phyloP scores from a whole-genome alignment of 352 stramenopile genomes.

The Globisporangium alternatum region DNA sequence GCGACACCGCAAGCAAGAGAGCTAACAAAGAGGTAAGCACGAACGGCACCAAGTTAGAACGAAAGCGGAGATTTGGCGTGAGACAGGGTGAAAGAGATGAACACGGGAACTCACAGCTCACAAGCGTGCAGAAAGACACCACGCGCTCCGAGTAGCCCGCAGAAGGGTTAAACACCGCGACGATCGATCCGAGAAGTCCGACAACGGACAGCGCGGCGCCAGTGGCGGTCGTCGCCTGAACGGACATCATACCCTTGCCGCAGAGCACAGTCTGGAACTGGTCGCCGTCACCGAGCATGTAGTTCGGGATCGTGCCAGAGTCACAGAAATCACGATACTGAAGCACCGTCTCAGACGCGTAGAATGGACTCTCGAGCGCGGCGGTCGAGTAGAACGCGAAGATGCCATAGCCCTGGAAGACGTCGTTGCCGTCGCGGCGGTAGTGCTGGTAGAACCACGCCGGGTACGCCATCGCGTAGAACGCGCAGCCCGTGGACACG shows the following conservation, averaged over 20 bases:
- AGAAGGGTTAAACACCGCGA: slow-evolving; percentile 72
- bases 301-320: slow-evolving; percentile 54
- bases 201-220: slow-evolving; percentile 61
- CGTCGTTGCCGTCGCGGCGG: slow-evolving; percentile 58
- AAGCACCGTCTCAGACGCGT: slow-evolving; percentile 72
- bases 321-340: slow-evolving; percentile 77
- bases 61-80: slow-evolving; percentile 19
- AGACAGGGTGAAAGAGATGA: neutral
- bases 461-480: slow-evolving; percentile 79
- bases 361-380: slow-evolving; percentile 69
- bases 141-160: slow-evolving; percentile 70
- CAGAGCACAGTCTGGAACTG: slow-evolving; percentile 73
- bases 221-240: slow-evolving; percentile 60
- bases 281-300: slow-evolving; percentile 77
- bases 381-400: slow-evolving; percentile 84
- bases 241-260: slow-evolving; percentile 64
- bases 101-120: slow-evolving; percentile 55
- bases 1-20: slow-evolving; percentile 59
- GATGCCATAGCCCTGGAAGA: slow-evolving; percentile 79
- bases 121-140: slow-evolving; percentile 81
- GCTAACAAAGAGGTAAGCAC: slow-evolving; percentile 23
- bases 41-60: slow-evolving; percentile 4
- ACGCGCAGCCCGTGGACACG: slow-evolving; percentile 65
- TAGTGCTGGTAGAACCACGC: slow-evolving; percentile 88
- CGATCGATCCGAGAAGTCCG: slow-evolving; percentile 59